Conservation (phyloP, 768 basidiomycete genomes). For the Serendipita sp. region DNA sequence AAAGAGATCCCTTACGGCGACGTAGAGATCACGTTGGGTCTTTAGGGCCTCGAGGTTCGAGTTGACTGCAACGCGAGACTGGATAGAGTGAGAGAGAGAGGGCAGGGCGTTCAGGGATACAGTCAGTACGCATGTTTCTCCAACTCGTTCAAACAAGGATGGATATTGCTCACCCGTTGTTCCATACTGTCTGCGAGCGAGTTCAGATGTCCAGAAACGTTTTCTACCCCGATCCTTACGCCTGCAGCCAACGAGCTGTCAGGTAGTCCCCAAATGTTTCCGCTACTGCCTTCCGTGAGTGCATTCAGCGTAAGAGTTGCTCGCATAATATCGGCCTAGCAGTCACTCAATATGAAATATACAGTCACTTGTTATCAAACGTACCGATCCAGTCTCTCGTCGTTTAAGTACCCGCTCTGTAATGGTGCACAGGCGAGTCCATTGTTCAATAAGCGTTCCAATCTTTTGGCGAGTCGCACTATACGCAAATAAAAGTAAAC, state of each 20-base stretch:
- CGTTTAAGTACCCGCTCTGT: conserved; percentile 80
- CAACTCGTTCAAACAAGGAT: conserved; percentile 4
- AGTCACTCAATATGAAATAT: conserved; percentile 14
- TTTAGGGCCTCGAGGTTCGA: conserved; percentile 17
- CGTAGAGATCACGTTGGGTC: conserved; percentile 70
- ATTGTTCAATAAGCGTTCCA: conserved; percentile 67
- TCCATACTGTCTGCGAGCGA: conserved; percentile 61
- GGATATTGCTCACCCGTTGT: conserved; percentile 36
- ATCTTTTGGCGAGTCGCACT: conserved; percentile 66
- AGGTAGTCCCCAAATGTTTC: conserved; percentile 69
- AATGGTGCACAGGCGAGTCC: conserved; percentile 78
- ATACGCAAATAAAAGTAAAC: conserved; percentile 1
- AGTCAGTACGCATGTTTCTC: conserved; percentile 30
- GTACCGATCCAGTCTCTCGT: conserved; percentile 84
- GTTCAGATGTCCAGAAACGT: conserved; percentile 51
- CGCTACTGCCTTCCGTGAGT: conserved; percentile 49
- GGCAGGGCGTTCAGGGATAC: conserved; percentile 53
- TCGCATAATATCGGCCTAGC: conserved; percentile 68
- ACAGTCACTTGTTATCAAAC: conserved; percentile 15
- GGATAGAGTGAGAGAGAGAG: conserved; percentile 23
- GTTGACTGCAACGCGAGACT: neutral
- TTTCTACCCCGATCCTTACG: conserved; percentile 51
- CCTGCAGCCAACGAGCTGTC: conserved; percentile 68
- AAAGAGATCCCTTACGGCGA: conserved; percentile 75
- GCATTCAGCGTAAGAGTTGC: conserved; percentile 69